Evolutionary conservation across 345 rosid genomes (phyloP), one percentile per base, ranked within the genome.

Genomic region (Citrus medica): DNA sequence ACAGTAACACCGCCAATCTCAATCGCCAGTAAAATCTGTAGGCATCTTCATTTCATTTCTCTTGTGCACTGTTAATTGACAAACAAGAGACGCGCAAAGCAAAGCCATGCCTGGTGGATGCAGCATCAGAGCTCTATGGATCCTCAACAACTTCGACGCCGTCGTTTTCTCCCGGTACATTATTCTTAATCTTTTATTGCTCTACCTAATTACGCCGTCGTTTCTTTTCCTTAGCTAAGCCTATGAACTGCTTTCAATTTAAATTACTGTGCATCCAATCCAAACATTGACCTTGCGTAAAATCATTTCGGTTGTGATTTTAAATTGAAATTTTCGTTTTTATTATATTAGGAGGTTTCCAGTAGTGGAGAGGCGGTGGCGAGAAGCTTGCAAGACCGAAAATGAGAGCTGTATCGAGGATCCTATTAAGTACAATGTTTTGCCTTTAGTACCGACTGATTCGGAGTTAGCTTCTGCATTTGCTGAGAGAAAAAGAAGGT

Each of bases 111-210:
- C 90, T 8, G 80, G 86, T 40, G 84, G 92, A 80, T 92, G 99
- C 90, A 80, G 97, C 78, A 86, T 95, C 71, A 82, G 99, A 80
- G 97, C 97, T 81, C 84, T 95, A 61, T 95, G 99, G 99, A 89
- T 87, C 87, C 87, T 95, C 88, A 88, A 87, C 87, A 90, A 79
- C 74, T 87, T 90, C 71, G 95, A 91, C 77, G 64, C 89, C 79
- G 89, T 90, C 82, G 91, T 95, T 65, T 95, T 90, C 86, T 95
- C 99, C 79, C 89, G 98, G 99, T 93, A 71, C 22, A 46, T 17
- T 13, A 71, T 24, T 66, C 21, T 7, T 53, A 4, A 62, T 27
- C 14, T 16, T 19, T 65, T 32, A 17, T 21, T 32, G 12, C 16
- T 5, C 1, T 69, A 2, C 21, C 8, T 0, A 16, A 67, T 37